phyloP scores from a whole-genome alignment of 106 monocot genomes.

The Cymbidium sinense region DNA sequence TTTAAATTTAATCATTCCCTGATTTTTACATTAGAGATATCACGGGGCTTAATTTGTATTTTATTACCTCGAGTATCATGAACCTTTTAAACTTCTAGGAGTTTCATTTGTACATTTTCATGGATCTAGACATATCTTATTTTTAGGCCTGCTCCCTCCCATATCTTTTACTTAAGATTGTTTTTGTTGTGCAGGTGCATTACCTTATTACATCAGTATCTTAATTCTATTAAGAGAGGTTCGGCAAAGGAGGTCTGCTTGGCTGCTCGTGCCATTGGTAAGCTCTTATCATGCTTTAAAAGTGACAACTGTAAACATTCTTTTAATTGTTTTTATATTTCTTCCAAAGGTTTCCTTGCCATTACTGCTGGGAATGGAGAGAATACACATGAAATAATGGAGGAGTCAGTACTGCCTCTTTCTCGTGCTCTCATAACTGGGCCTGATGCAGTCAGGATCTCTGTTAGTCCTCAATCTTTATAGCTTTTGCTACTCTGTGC shows the following conservation, averaged over 20 bases:
- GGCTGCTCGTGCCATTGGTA: constrained; percentile 90
- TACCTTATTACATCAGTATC: constrained; percentile 62
- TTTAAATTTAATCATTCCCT: not conserved
- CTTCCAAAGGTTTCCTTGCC: constrained; percentile 55
- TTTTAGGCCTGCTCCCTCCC: not conserved
- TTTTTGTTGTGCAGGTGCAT: constrained; percentile 34
- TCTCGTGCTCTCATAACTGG: constrained; percentile 54
- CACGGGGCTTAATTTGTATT: not conserved
- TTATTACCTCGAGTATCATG: not conserved
- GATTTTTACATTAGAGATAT: not conserved
- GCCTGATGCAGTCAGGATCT: constrained; percentile 53
- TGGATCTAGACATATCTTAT: not conserved
- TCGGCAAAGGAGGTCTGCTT: constrained; percentile 68
- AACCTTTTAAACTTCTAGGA: not conserved
- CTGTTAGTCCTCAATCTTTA: constrained; percentile 33
- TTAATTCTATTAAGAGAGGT: constrained; percentile 70
- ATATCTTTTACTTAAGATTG: not conserved
- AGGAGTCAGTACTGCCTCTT: constrained; percentile 58
- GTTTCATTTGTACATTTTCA: not conserved
- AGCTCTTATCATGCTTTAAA: not conserved
- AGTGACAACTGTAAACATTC: not conserved
- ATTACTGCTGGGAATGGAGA: constrained; percentile 62
- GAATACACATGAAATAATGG: constrained; percentile 78
- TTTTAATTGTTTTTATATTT: not conserved
- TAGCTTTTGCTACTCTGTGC: not conserved